These are phyloP conservation scores for Clathrospora elynae DNA, from an alignment of 2,329 filamentous ascomycete genomes.

Conservation along the genomic window DNA sequence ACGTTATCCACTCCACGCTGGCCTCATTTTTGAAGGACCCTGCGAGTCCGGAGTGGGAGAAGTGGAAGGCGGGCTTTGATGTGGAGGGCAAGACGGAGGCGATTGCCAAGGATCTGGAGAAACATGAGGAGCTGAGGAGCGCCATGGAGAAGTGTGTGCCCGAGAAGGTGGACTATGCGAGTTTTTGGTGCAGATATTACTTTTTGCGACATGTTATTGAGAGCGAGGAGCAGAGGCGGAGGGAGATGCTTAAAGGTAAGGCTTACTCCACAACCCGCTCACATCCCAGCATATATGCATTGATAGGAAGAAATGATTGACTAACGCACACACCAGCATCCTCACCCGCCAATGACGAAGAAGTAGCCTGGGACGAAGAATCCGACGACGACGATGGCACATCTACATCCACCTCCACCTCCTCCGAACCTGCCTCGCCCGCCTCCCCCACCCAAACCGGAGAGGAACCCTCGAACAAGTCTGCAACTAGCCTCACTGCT, in stretches of 20 bases:
- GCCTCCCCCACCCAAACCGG: background rate
- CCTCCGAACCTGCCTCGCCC: background rate
- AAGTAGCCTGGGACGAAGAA: slow-evolving; percentile 73
- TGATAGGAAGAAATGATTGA: too few species aligned
- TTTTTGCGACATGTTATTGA: slow-evolving; percentile 92
- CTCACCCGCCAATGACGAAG: slow-evolving; percentile 74
- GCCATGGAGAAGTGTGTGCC: slow-evolving; percentile 98
- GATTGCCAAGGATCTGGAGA: slow-evolving; percentile 80
- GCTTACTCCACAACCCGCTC: too few species aligned
- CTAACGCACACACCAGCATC: slow-evolving; percentile 50
- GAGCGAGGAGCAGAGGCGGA: slow-evolving; percentile 84
- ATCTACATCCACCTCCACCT: slow-evolving; percentile 12
- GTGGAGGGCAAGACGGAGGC: slow-evolving; percentile 82
- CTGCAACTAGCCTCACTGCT: slow-evolving; percentile 32
- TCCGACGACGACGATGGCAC: slow-evolving; percentile 60
- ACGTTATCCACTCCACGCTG: slow-evolving; percentile 86
- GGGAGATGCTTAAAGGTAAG: slow-evolving; percentile 88
- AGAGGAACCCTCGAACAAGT: slow-evolving; percentile 64
- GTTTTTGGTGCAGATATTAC: slow-evolving; percentile 96
- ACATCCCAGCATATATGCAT: too few species aligned
- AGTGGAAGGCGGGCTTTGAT: slow-evolving; percentile 76
- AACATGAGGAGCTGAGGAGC: slow-evolving; percentile 79
- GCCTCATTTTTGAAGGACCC: slow-evolving; percentile 85
- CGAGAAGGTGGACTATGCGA: slow-evolving; percentile 81
- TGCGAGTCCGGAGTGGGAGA: slow-evolving; percentile 71